Percentiles rank a stretch among this genome's conserved stretches.
These are phyloP conservation scores for Phaeosphaeria sp. DNA, from an alignment of 2,329 filamentous ascomycete species.

Conservation along the genomic window DNA sequence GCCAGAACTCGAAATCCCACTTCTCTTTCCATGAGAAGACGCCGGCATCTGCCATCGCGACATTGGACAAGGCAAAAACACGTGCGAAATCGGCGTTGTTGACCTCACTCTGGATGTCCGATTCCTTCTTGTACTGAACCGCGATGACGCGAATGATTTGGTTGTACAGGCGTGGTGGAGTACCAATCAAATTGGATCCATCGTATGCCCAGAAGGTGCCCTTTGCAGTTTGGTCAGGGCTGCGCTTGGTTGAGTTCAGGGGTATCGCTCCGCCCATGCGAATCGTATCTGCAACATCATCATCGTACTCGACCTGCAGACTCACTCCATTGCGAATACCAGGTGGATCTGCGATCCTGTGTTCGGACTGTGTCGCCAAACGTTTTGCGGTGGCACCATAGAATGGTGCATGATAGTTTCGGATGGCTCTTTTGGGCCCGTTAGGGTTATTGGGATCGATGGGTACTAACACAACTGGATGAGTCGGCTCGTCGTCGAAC, in stretches of 20 bases:
- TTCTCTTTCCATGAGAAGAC: conserved; percentile 39
- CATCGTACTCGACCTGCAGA: conserved; percentile 18
- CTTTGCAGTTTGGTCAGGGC: conserved; percentile 14
- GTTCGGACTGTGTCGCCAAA: conserved; percentile 22
- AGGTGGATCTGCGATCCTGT: conserved; percentile 17
- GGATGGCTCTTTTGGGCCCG: conserved; percentile 21
- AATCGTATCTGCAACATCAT: conserved; percentile 9
- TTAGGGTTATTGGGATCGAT: conserved; percentile 28
- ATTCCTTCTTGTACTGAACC: conserved; percentile 12
- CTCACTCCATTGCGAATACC: conserved; percentile 10
- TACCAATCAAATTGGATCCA: conserved; percentile 28
- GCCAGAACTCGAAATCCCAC: conserved; percentile 39
- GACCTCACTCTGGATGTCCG: conserved; percentile 3
- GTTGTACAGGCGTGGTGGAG: conserved; percentile 27
- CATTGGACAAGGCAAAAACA: conserved; percentile 32
- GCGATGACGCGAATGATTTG: conserved; percentile 32
- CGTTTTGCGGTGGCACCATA: conserved; percentile 31
- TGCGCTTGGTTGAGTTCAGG: conserved; percentile 20
- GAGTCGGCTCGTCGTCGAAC: conserved; percentile 33
- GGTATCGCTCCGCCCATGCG: conserved; percentile 16
- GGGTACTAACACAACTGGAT: conserved; percentile 28
- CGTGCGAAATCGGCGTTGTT: conserved; percentile 40
- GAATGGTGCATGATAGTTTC: conserved; percentile 27
- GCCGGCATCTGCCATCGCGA: conserved; percentile 32
- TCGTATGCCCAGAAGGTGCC: conserved; percentile 23